Evolutionary conservation across 345 rosid species (phyloP).

Genomic region (Salix suchowensis): DNA sequence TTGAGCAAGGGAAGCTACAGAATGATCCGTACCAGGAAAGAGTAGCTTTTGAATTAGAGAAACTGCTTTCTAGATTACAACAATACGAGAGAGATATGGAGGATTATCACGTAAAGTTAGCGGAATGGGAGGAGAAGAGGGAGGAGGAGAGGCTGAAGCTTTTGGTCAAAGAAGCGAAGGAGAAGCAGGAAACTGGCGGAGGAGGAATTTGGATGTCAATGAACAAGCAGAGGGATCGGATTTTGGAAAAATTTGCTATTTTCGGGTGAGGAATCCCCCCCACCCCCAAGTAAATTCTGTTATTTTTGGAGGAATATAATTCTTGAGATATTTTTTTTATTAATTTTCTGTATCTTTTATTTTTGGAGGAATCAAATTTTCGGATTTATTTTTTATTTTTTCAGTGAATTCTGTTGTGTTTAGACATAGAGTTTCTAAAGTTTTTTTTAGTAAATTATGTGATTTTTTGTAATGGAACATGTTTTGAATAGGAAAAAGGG

Average conservation of each 20-base stretch:
- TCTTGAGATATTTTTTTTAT: too few species aligned
- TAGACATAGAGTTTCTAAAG: too few species aligned
- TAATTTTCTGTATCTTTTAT: background rate
- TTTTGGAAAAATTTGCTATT: slow-evolving; percentile 54
- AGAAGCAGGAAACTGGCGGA: slow-evolving; percentile 45
- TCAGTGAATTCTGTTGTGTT: too few species aligned
- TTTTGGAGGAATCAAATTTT: too few species aligned
- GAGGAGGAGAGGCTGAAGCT: slow-evolving; percentile 61
- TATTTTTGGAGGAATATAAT: too few species aligned
- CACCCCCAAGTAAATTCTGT: too few species aligned
- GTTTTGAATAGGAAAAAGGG: slow-evolving; percentile 41
- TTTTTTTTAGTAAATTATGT: background rate
- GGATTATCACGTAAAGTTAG: slow-evolving; percentile 67
- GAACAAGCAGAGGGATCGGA: slow-evolving; percentile 41
- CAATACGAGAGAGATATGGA: slow-evolving; percentile 84
- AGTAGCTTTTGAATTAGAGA: slow-evolving; percentile 60
- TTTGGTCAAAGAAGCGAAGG: slow-evolving; percentile 75
- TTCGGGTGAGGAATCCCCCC: slow-evolving; percentile 31
- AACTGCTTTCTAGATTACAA: slow-evolving; percentile 64
- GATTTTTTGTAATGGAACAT: background rate
- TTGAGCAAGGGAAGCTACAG: slow-evolving; percentile 66
- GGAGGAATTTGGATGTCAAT: slow-evolving; percentile 53
- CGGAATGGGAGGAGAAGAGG: slow-evolving; percentile 73
- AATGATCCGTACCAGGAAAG: slow-evolving; percentile 74
- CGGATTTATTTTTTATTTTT: too few species aligned